phyloP scores from a whole-genome alignment of 23 red algal genomes.

The Gracilariopsis chorda region DNA sequence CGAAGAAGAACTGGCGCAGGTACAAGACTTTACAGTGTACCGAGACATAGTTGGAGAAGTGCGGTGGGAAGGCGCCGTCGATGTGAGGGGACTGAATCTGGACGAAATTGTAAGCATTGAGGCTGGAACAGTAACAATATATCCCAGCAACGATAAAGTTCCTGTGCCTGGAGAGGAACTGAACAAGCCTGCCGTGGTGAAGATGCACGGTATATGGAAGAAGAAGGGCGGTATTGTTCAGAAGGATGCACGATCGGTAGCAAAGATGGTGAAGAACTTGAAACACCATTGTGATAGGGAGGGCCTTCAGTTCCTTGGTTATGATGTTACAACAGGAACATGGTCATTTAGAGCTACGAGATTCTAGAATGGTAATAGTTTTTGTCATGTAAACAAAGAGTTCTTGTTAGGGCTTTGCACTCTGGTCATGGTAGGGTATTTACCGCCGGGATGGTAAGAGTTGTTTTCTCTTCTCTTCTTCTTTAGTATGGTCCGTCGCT shows the following conservation, averaged over 20 bases:
- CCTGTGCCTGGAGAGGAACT: slow-evolving; percentile 45
- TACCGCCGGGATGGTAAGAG: too few species aligned
- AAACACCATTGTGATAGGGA: slow-evolving; percentile 78
- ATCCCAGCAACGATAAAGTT: slow-evolving; percentile 64
- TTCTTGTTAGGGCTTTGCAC: too few species aligned
- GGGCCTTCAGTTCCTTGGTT: slow-evolving; percentile 69
- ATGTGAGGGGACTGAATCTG: slow-evolving; percentile 79
- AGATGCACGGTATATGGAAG: slow-evolving; percentile 69
- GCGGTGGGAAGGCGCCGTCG: slow-evolving; percentile 59
- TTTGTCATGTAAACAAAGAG: too few species aligned
- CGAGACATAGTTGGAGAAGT: slow-evolving; percentile 68
- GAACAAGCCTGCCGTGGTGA: slow-evolving; percentile 63
- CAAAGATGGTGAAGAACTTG: slow-evolving; percentile 61
- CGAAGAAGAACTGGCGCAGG: slow-evolving; percentile 55
- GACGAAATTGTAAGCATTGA: slow-evolving; percentile 69
- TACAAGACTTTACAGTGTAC: slow-evolving; percentile 62
- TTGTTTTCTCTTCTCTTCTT: too few species aligned
- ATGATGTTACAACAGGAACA: slow-evolving; percentile 73
- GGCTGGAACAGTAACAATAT: slow-evolving; percentile 72
- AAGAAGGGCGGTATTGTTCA: slow-evolving; percentile 48
- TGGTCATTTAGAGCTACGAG: slow-evolving; percentile 75
- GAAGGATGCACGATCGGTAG: slow-evolving; percentile 39
- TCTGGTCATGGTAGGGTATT: too few species aligned
- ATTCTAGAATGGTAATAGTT: slow-evolving; percentile 34
- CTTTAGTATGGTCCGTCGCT: slow-evolving; percentile 13